Conservation (phyloP, 2,329 filamentous ascomycete genomes). For the Coniella vitis region DNA sequence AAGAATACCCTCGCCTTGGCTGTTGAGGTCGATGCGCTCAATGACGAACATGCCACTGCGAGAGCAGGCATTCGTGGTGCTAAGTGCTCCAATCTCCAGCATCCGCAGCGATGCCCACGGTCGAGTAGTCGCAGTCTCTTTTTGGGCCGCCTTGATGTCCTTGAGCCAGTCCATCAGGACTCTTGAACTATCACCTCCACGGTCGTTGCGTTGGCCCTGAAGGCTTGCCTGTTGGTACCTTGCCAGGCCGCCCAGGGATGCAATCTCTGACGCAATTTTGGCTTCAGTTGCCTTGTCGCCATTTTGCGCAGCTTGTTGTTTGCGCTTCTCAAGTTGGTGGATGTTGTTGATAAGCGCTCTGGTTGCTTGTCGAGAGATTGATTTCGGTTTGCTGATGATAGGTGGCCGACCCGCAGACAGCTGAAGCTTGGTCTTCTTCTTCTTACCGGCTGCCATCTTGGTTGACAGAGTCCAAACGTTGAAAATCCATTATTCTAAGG, state of each 20-base stretch:
- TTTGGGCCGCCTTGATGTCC: slow-evolving; percentile 23
- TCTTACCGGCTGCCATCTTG: slow-evolving; percentile 41
- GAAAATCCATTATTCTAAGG: background rate
- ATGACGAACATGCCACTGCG: slow-evolving; percentile 64
- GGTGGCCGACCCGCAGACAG: slow-evolving; percentile 51
- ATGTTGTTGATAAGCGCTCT: slow-evolving; percentile 58
- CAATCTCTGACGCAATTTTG: slow-evolving; percentile 45
- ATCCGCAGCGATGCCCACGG: slow-evolving; percentile 45
- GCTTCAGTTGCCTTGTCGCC: slow-evolving; percentile 45
- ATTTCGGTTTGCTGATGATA: slow-evolving; percentile 41
- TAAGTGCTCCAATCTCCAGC: slow-evolving; percentile 85
- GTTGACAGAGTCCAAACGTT: background rate
- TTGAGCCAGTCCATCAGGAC: slow-evolving; percentile 58
- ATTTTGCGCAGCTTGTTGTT: slow-evolving; percentile 45
- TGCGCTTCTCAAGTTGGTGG: slow-evolving; percentile 58
- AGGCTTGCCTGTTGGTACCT: slow-evolving; percentile 62
- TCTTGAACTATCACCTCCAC: slow-evolving; percentile 61
- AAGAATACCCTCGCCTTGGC: slow-evolving; percentile 71
- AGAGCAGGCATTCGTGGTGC: slow-evolving; percentile 78
- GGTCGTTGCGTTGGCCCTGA: slow-evolving; percentile 58
- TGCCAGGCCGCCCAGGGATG: slow-evolving; percentile 52
- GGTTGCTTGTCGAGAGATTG: slow-evolving; percentile 59
- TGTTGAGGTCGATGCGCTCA: slow-evolving; percentile 83
- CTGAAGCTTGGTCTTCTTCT: slow-evolving; percentile 31
- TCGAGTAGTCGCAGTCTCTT: slow-evolving; percentile 15